These are phyloP conservation scores for Cephalotrichum gorgonifer DNA, from an alignment of 2,329 filamentous ascomycete genomes.

Conservation along the genomic window DNA sequence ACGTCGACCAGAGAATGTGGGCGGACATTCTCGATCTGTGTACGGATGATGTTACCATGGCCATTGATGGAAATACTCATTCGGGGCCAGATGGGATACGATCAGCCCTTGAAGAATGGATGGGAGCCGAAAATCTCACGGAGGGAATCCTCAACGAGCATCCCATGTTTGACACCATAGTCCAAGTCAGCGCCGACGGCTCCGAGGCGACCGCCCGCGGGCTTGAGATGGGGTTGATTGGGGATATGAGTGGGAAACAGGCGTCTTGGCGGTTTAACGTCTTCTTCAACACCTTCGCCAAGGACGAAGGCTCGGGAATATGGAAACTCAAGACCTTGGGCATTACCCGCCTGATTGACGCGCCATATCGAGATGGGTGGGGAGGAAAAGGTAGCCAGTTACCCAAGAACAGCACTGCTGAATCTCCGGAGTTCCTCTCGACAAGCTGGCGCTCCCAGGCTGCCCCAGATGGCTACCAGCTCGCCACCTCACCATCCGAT, in stretches of 20 bases:
- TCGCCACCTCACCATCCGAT: not conserved
- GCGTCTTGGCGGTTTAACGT: slow-evolving; percentile 1
- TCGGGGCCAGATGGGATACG: not conserved
- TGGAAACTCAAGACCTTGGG: slow-evolving; percentile 1
- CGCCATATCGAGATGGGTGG: not conserved
- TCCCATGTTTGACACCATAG: slow-evolving; percentile 1
- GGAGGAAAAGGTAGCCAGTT: not conserved
- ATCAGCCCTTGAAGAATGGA: slow-evolving; percentile 1
- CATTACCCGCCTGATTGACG: not conserved
- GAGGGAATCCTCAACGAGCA: slow-evolving; percentile 1
- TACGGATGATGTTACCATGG: not conserved
- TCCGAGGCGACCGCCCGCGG: not conserved
- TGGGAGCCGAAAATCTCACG: slow-evolving; percentile 1
- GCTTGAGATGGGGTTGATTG: slow-evolving; percentile 1
- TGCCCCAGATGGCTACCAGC: not conserved
- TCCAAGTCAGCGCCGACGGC: not conserved
- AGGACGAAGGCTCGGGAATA: not conserved
- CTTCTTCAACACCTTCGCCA: not conserved
- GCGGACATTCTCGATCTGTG: slow-evolving; percentile 1
- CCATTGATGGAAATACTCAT: not conserved
- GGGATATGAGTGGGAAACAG: not conserved
- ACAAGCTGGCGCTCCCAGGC: not conserved
- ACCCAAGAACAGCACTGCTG: not conserved
- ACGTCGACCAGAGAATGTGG: slow-evolving; percentile 3
- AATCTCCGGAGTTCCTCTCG: not conserved